Percentiles rank a stretch among this genome's conserved stretches.
Conservation (phyloP, 2,329 filamentous ascomycete species). For the Pyricularia pennisetigena region DNA sequence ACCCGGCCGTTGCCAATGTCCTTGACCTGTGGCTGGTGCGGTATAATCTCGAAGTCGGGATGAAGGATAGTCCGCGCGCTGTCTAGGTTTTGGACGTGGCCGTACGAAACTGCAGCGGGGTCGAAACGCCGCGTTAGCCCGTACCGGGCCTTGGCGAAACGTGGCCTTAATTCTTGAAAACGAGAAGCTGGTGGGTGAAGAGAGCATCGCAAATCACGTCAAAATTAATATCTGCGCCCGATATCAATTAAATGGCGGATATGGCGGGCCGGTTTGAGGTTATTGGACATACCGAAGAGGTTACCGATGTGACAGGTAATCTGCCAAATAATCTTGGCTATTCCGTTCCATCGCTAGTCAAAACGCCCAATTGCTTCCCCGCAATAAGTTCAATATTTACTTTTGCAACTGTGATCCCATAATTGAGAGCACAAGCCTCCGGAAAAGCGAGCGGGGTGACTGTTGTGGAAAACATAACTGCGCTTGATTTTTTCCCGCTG, state of each 20-base stretch:
- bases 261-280: not conserved
- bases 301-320: constrained; percentile 17
- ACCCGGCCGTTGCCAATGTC: constrained; percentile 71
- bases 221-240: constrained; percentile 49
- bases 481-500: no score
- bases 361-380: constrained; percentile 31
- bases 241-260: constrained; percentile 2
- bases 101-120: constrained; percentile 51
- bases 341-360: not conserved
- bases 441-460: constrained; percentile 8
- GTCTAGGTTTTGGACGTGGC: constrained; percentile 69
- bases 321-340: constrained; percentile 9
- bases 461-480: not conserved
- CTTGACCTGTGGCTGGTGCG: constrained; percentile 70
- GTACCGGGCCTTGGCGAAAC: constrained; percentile 61
- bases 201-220: constrained; percentile 52
- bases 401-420: constrained; percentile 50
- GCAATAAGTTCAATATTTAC: constrained; percentile 52
- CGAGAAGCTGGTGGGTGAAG: constrained; percentile 58
- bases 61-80: constrained; percentile 51
- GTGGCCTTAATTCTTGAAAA: constrained; percentile 58
- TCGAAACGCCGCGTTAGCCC: constrained; percentile 67
- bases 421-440: constrained; percentile 29
- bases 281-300: constrained; percentile 13
- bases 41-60: constrained; percentile 71